phyloP scores from a whole-genome alignment of 768 basidiomycete species.

The Auriscalpium vulgare region DNA sequence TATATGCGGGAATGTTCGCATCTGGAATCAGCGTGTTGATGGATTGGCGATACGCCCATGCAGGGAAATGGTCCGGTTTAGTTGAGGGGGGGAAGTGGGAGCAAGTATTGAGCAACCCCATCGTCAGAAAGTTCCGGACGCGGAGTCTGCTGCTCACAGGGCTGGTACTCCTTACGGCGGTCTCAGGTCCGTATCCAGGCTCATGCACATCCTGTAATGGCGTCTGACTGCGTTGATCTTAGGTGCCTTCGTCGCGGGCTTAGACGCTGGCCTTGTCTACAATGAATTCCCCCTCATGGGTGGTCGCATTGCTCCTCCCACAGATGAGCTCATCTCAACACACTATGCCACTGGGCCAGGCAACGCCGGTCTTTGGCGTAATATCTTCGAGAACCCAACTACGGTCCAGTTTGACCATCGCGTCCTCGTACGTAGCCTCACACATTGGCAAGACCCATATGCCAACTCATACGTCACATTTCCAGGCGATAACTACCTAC shows the following conservation, averaged over 20 bases:
- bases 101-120: conserved; percentile 44
- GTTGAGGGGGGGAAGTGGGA: conserved; percentile 32
- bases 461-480: not conserved
- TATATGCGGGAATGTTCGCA: conserved; percentile 92
- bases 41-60: conserved; percentile 68
- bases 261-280: conserved; percentile 95
- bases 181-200: conserved; percentile 61
- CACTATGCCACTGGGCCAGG: conserved; percentile 65
- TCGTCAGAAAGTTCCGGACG: conserved; percentile 49
- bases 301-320: conserved; percentile 72
- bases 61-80: conserved; percentile 51
- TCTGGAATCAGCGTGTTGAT: conserved; percentile 67
- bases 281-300: conserved; percentile 99
- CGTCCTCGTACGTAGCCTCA: conserved; percentile 55
- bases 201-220: not conserved
- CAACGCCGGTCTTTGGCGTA: conserved; percentile 81
- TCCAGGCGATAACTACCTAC: conserved; percentile 82
- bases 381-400: conserved; percentile 94
- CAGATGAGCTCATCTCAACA: conserved; percentile 71
- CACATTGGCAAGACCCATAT: not conserved
- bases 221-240: conserved; percentile 1
- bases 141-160: conserved; percentile 56
- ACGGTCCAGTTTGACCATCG: conserved; percentile 98
- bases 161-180: conserved; percentile 83
- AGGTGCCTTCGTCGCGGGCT: conserved; percentile 97